Percentiles rank a stretch among this genome's conserved stretches.
These are phyloP conservation scores for Adansonia madagascariensis DNA, from an alignment of 441 rosid species.

Conservation along the genomic window DNA sequence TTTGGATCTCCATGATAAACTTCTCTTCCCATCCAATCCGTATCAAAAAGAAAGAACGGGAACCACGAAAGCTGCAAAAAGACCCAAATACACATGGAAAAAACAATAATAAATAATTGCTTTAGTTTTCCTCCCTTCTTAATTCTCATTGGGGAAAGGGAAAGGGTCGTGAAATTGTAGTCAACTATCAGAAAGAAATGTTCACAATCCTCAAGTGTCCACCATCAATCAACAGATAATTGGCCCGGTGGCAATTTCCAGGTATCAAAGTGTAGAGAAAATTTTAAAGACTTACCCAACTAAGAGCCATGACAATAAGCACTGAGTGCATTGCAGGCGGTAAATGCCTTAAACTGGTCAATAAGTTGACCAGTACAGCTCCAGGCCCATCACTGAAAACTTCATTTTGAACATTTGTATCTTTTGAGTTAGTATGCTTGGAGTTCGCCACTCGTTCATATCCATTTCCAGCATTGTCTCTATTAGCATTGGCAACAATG, in stretches of 20 bases:
- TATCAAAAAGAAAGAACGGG: conserved; percentile 94
- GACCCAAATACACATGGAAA: conserved; percentile 23
- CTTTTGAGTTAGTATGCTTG: conserved; percentile 45
- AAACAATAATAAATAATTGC: conserved; percentile 12
- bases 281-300: conserved; percentile 67
- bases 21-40: conserved; percentile 99
- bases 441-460: conserved; percentile 41
- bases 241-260: conserved; percentile 4
- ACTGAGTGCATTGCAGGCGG: conserved; percentile 93
- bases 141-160: background rate
- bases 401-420: conserved; percentile 48
- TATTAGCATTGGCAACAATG: conserved; percentile 37
- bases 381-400: conserved; percentile 77
- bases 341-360: conserved; percentile 94
- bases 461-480: conserved; percentile 38
- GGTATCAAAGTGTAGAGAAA: conserved; percentile 2
- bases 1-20: conserved; percentile 93
- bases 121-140: background rate
- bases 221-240: conserved; percentile 20
- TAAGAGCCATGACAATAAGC: conserved; percentile 89
- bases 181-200: conserved; percentile 18
- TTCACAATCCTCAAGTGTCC: background rate
- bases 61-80: conserved; percentile 89
- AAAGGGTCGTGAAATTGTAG: conserved; percentile 14
- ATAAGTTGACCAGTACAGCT: conserved; percentile 82